phyloP scores from a whole-genome alignment of 495 filamentous ascomycete genomes.

The Mytilinidion resinicola region DNA sequence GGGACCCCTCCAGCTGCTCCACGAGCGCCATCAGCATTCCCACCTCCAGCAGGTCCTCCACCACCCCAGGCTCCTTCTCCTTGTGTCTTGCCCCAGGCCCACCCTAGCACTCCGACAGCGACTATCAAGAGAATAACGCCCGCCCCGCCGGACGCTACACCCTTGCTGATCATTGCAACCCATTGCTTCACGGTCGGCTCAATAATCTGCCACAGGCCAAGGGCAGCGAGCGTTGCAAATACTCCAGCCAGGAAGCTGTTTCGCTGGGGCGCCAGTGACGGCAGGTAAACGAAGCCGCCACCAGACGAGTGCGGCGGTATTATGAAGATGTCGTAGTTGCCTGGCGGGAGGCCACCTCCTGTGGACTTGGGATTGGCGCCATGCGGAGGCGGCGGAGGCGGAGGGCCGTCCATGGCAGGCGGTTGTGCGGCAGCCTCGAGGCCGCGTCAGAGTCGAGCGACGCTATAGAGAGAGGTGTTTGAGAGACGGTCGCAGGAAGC shows the following conservation, averaged over 20 bases:
- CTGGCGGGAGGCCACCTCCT: slow-evolving; percentile 57
- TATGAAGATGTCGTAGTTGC: slow-evolving; percentile 95
- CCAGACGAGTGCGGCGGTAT: slow-evolving; percentile 91
- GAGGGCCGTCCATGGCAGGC: slow-evolving; percentile 30
- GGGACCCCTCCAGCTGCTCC: slow-evolving; percentile 13
- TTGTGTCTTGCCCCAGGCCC: slow-evolving; percentile 65
- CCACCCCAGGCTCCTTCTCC: slow-evolving; percentile 38
- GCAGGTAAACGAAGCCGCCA: slow-evolving; percentile 87
- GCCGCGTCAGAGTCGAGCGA: neutral
- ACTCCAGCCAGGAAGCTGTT: slow-evolving; percentile 91
- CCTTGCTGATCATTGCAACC: slow-evolving; percentile 55
- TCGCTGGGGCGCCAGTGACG: slow-evolving; percentile 72
- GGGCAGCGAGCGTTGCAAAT: slow-evolving; percentile 58
- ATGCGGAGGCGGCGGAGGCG: slow-evolving; percentile 37
- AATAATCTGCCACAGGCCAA: slow-evolving; percentile 62
- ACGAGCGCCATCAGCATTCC: slow-evolving; percentile 8
- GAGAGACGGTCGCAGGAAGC: neutral
- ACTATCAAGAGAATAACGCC: slow-evolving; percentile 55
- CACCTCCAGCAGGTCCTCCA: slow-evolving; percentile 4
- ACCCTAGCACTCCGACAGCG: slow-evolving; percentile 66
- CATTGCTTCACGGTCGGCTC: slow-evolving; percentile 63
- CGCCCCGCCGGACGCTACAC: slow-evolving; percentile 50
- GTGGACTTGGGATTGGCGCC: slow-evolving; percentile 32
- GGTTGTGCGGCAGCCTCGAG: neutral
- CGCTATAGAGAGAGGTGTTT: neutral